Evolutionary conservation across 306 rosid genomes (phyloP).

Genomic region (Prunus persica): Prunus_persica_NCBIv2 NC_034010.1:25258501-25259000

Average conservation of each 20-base stretch:
- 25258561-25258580: slow-evolving; percentile 12
- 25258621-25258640: not conserved
- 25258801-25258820: not conserved
- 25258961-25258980: too few species aligned
- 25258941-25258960: too few species aligned
- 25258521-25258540: slow-evolving; percentile 21
- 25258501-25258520: not conserved
- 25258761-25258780: too few species aligned
- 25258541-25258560: slow-evolving; percentile 17
- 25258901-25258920: not conserved
- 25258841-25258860: not conserved
- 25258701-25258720: not conserved
- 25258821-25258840: not conserved
- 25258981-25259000: too few species aligned
- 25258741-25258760: too few species aligned
- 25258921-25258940: too few species aligned
- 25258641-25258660: not conserved
- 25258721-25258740: too few species aligned
- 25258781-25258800: not conserved
- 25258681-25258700: not conserved
- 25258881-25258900: too few species aligned
- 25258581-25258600: fast-evolving
- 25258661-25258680: not conserved
- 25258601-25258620: not conserved
- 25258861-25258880: not conserved